Evolutionary conservation across 208 protist genomes (phyloP), one percentile per base, ranked within the genome.

Genomic region (Leishmania aethiopica): DNA sequence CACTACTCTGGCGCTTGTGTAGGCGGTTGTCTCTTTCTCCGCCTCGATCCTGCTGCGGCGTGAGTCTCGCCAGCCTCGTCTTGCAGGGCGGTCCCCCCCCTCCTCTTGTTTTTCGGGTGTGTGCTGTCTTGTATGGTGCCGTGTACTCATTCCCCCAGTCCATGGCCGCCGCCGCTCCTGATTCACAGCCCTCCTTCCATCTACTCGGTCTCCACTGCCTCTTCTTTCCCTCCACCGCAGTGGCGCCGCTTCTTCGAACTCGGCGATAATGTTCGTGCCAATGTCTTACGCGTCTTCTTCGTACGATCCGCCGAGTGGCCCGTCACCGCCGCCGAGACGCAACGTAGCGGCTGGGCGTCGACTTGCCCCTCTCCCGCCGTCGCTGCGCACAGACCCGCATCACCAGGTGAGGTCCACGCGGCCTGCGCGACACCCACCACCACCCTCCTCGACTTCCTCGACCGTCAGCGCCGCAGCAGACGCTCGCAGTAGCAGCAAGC

Each of bases 301-400:
- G 25, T n/a, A 40, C 53, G 19, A 17, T 7, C 47, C 35, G 49
- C 19, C 35, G 51, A 42, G 32, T 42, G 47, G 73, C 53, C 49
- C 53, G 6, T 57, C 51, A 42, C 73, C 49, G 67, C 53, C 7
- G 51, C 67, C 55, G 42, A 35, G 62, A 47, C 81, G 75, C 55
- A 84, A 77, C 35, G 17, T 79, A 2, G 75, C 81, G 8, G 51
- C 81, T 49, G 81, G 81, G 15, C 73, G 73, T 60, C 81, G 81
- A 15, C 75, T 84, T 59, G 69, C 75, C 17, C 81, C 75, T 22
- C 80, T 84, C 1, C 80, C 74, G n/a, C 80, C 73, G 13, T 42
- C 75, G 32, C 55, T 80, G 55, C 75, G 47, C 42, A 70, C 73
- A 35, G 13, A 0, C 37, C 47, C 28, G 13, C 40, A 32, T 6